phyloP scores from a whole-genome alignment of 139 green algal genomes.

The Monoraphidium neglectum region DNA sequence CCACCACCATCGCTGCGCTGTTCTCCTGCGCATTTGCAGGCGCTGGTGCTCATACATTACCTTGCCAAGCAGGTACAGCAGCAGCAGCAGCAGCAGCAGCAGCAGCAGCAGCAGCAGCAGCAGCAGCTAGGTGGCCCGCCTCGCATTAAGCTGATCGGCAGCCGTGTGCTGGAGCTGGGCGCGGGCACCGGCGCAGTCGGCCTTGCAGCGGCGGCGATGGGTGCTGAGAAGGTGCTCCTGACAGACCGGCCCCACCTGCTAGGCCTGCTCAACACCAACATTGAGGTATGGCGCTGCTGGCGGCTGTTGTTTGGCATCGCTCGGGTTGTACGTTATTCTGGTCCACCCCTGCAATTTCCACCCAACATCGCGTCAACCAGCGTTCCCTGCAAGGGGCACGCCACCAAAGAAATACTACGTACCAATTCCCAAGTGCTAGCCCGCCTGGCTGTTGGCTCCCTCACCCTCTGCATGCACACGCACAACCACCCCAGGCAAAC shows the following conservation, averaged over 20 bases:
- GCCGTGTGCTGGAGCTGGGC: slow-evolving; percentile 40
- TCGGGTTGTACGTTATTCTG: too few relatives aligned
- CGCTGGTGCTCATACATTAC: background rate
- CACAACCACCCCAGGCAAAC: slow-evolving; percentile 20
- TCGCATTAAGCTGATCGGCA: background rate
- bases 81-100: slow-evolving; percentile 6
- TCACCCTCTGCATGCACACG: too few relatives aligned
- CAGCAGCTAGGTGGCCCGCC: background rate
- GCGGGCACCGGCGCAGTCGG: slow-evolving; percentile 35
- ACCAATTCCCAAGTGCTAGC: too few relatives aligned
- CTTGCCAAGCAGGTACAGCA: background rate
- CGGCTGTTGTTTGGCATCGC: too few relatives aligned
- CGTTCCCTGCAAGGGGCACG: too few relatives aligned
- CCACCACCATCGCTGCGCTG: background rate
- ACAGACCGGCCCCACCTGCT: slow-evolving; percentile 42
- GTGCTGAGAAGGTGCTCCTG: slow-evolving; percentile 25
- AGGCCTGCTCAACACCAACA: slow-evolving; percentile 32
- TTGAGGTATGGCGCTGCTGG: too few relatives aligned
- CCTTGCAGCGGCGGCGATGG: slow-evolving; percentile 39
- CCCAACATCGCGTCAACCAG: too few relatives aligned
- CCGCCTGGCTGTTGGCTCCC: too few relatives aligned
- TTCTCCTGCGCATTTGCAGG: background rate
- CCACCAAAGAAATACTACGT: too few relatives aligned
- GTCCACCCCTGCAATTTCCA: too few relatives aligned
- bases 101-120: background rate